These are phyloP conservation scores for Chlorella sp. DNA, from an alignment of 139 green algal species.

Conservation along the genomic window DNA sequence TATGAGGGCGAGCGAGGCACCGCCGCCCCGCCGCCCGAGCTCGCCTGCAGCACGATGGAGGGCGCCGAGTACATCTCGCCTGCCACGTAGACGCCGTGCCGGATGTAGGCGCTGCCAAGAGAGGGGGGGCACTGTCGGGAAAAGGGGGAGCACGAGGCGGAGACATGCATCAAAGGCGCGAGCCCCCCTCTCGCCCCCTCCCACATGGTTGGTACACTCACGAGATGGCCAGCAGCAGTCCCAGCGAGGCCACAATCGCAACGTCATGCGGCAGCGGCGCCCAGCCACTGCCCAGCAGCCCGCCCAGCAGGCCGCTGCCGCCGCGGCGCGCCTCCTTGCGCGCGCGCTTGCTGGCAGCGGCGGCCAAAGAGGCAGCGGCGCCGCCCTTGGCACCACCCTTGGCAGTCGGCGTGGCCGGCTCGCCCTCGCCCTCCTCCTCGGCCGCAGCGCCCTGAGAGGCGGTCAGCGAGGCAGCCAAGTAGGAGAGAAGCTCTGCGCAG, in stretches of 20 bases:
- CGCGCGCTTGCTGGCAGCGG: conserved; percentile 1
- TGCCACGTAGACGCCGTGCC: conserved; percentile 82
- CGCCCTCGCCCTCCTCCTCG: not conserved
- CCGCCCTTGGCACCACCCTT: not conserved
- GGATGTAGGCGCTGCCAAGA: conserved; percentile 53
- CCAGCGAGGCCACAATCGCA: conserved; percentile 37
- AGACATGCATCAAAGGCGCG: too few relatives aligned
- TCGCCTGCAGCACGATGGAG: conserved; percentile 90
- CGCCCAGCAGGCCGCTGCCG: not conserved
- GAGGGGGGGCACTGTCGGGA: not conserved
- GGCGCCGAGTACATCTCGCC: conserved; percentile 93
- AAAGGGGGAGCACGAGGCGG: not conserved
- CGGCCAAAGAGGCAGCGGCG: not conserved
- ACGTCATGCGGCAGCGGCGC: conserved; percentile 52
- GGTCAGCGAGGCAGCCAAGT: conserved; percentile 21
- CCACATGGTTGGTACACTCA: not conserved
- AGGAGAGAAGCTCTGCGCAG: conserved; percentile 14
- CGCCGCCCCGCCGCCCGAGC: too few relatives aligned
- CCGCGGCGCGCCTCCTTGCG: conserved; percentile 20
- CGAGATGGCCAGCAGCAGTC: conserved; percentile 37
- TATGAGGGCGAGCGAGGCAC: too few relatives aligned
- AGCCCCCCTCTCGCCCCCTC: not conserved
- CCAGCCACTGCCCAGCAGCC: conserved; percentile 6
- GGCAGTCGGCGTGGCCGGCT: not conserved
- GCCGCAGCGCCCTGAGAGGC: not conserved